These are phyloP conservation scores for Parastagonospora avenae DNA, from an alignment of 2,329 filamentous ascomycete species.

Conservation along the genomic window DNA sequence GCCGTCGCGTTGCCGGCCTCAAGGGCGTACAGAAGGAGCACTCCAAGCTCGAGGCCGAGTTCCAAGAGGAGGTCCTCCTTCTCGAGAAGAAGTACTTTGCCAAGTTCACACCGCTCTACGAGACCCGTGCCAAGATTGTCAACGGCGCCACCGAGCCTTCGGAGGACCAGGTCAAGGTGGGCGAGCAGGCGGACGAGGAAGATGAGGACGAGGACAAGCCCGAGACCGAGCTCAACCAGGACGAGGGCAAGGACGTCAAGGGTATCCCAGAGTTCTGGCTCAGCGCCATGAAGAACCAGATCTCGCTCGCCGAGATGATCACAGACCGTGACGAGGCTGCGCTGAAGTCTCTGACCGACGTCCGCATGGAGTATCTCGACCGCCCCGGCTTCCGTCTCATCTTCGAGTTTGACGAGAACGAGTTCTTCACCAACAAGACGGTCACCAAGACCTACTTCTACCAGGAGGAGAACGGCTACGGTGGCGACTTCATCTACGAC, in stretches of 20 bases:
- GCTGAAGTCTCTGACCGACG: slow-evolving; percentile 85
- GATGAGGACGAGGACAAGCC: slow-evolving; percentile 60
- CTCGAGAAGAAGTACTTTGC: slow-evolving; percentile 99
- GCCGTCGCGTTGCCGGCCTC: slow-evolving; percentile 89
- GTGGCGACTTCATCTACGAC: slow-evolving; percentile 99
- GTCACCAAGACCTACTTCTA: slow-evolving; percentile 99
- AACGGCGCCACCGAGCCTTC: slow-evolving; percentile 87
- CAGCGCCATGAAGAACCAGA: slow-evolving; percentile 99
- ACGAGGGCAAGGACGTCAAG: slow-evolving; percentile 61
- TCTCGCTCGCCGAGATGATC: slow-evolving; percentile 96
- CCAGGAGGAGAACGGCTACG: slow-evolving; percentile 97
- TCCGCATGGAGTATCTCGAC: slow-evolving; percentile 99
- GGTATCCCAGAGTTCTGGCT: slow-evolving; percentile 99
- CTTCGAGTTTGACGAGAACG: slow-evolving; percentile 94
- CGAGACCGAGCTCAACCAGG: slow-evolving; percentile 63
- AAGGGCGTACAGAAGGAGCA: slow-evolving; percentile 99
- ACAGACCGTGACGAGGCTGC: slow-evolving; percentile 96
- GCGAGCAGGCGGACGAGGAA: slow-evolving; percentile 78
- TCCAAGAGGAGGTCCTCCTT: slow-evolving; percentile 97
- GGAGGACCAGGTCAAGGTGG: slow-evolving; percentile 83
- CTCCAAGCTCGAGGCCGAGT: slow-evolving; percentile 96
- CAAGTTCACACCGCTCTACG: slow-evolving; percentile 96
- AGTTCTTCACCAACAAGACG: slow-evolving; percentile 96
- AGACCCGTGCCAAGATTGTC: slow-evolving; percentile 91
- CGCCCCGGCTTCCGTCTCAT: slow-evolving; percentile 97